phyloP scores from a whole-genome alignment of 352 stramenopile genomes.

The Globisporangium abappressorium region DNA sequence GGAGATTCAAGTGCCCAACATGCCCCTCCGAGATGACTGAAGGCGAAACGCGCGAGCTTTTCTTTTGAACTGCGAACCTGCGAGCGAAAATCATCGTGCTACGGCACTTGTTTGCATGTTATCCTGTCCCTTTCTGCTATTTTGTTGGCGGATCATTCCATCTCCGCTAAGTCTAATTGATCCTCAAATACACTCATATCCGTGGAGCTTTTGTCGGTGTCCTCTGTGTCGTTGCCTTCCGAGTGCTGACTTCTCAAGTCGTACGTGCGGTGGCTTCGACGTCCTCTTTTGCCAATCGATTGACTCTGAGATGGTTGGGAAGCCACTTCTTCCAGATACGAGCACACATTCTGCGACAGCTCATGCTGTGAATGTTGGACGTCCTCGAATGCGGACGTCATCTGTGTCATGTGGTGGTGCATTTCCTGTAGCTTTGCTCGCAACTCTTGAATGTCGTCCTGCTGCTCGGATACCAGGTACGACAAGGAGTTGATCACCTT shows the following conservation, averaged over 20 bases:
- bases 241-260: not conserved
- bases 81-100: not conserved
- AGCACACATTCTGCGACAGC: constrained; percentile 18
- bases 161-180: constrained; percentile 8
- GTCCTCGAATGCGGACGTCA: constrained; percentile 18
- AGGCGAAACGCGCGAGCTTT: constrained; percentile 68
- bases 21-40: constrained; percentile 82
- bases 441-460: constrained; percentile 25
- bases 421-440: constrained; percentile 8
- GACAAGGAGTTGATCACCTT: constrained; percentile 47
- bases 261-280: not conserved
- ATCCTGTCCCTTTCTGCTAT: constrained; percentile 3
- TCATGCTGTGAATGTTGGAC: constrained; percentile 15
- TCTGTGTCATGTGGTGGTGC: constrained; percentile 2
- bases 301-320: constrained; percentile 1
- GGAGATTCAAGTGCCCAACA: constrained; percentile 86
- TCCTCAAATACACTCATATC: constrained; percentile 20
- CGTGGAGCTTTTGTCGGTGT: constrained; percentile 16
- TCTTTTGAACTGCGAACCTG: constrained; percentile 41
- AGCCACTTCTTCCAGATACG: constrained; percentile 8
- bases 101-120: not conserved
- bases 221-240: constrained; percentile 11
- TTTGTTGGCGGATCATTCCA: constrained; percentile 2
- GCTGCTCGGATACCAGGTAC: constrained; percentile 42
- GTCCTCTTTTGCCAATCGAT: not conserved